Conservation (phyloP, 768 basidiomycete genomes). For the Collybia sordida region DNA sequence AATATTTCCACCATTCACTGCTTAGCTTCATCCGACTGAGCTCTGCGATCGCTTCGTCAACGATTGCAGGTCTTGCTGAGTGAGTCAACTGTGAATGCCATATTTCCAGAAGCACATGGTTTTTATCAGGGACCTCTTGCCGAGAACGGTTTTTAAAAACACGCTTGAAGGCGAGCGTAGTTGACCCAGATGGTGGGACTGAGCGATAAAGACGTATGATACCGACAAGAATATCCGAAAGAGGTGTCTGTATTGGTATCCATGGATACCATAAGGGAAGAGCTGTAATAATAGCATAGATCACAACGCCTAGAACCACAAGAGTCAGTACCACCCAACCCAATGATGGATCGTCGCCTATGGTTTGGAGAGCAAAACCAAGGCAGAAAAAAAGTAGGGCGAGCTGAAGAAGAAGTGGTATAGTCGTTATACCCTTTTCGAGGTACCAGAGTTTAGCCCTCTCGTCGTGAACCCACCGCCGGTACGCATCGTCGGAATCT, state of each 20-base stretch:
- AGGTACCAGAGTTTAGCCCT: neutral
- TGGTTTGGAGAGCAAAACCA: neutral
- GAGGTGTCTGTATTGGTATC: neutral
- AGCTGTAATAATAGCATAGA: neutral
- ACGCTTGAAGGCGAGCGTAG: no score
- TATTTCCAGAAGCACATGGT: no score
- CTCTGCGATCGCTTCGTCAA: no score
- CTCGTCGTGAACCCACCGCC: neutral
- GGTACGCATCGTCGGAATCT: neutral
- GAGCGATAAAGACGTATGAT: no score
- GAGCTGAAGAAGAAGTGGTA: neutral
- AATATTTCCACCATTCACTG: no score
- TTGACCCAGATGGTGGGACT: no score
- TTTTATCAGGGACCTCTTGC: no score
- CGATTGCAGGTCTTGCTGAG: no score
- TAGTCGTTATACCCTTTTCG: neutral
- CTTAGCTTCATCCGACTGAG: no score
- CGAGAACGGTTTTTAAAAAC: no score
- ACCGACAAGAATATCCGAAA: neutral
- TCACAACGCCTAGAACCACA: neutral
- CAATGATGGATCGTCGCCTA: neutral
- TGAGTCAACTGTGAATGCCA: no score
- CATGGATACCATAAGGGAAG: neutral
- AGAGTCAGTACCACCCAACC: neutral
- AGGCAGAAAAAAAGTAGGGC: neutral